Evolutionary conservation across 1,139 yeast genomes (phyloP).

Genomic region (Geotrichum macrosporum): DNA sequence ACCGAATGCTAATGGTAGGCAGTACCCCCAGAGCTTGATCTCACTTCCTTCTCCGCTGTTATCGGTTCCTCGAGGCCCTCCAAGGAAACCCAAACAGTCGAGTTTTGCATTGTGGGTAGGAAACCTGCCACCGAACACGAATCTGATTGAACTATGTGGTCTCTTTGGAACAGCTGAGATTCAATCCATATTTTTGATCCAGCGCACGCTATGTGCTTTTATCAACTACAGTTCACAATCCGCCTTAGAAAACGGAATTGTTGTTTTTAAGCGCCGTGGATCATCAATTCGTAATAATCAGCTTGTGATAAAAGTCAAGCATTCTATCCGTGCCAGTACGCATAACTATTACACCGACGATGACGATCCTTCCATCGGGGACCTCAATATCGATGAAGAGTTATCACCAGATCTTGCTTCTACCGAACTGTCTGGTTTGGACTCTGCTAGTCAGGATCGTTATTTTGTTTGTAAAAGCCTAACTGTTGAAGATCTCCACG

Average conservation of each 20-base stretch:
- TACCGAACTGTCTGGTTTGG: too few species aligned
- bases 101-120: conserved; percentile 45
- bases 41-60: conserved; percentile 1
- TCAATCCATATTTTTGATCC: conserved; percentile 39
- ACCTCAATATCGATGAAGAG: conserved; percentile 4
- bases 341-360: not conserved
- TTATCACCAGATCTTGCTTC: too few species aligned
- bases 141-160: conserved; percentile 36
- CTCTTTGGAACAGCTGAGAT: conserved; percentile 39
- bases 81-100: conserved; percentile 38
- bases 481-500: conserved; percentile 38
- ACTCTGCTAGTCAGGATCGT: too few species aligned
- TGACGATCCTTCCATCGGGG: conserved; percentile 9
- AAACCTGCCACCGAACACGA: conserved; percentile 38
- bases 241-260: conserved; percentile 36
- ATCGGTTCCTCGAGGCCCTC: conserved; percentile 33
- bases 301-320: conserved; percentile 33
- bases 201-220: conserved; percentile 42
- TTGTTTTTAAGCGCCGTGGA: conserved; percentile 32
- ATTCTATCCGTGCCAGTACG: not conserved
- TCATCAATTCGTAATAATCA: conserved; percentile 34
- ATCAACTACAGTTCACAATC: conserved; percentile 36
- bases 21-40: not conserved
- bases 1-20: too few species aligned
- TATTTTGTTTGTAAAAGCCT: conserved; percentile 42